Conservation (phyloP, 139 green algal species). For the Volvox africanus region DNA sequence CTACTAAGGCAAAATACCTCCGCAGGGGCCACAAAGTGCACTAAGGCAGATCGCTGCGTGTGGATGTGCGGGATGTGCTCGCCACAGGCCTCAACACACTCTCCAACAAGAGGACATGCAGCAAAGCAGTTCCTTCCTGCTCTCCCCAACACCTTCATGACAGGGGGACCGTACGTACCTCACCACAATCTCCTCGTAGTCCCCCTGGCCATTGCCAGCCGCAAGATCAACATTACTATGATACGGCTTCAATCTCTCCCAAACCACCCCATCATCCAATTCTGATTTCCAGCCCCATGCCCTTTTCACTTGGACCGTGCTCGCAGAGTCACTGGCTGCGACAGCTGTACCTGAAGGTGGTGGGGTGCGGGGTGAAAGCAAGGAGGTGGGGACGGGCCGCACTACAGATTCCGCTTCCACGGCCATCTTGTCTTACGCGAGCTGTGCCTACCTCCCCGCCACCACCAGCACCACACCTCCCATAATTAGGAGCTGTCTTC, state of each 20-base stretch:
- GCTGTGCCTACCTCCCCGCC: neutral
- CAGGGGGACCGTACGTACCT: neutral
- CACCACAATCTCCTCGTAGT: neutral
- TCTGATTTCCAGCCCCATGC: neutral
- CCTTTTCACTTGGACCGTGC: constrained; percentile 24
- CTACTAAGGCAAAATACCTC: no score
- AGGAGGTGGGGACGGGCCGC: neutral
- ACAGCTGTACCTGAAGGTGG: constrained; percentile 38
- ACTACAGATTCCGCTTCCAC: neutral
- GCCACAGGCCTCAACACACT: no score
- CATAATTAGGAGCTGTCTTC: no score
- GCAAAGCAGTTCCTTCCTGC: no score
- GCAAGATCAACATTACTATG: constrained; percentile 20
- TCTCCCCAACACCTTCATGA: no score
- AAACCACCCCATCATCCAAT: neutral
- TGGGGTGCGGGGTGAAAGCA: neutral
- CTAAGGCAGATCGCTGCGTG: no score
- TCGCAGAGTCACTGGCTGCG: neutral
- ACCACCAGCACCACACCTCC: constrained; percentile 24
- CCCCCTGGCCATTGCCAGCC: neutral
- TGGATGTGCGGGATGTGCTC: no score
- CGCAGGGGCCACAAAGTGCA: no score
- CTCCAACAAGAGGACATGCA: no score
- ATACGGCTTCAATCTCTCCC: constrained; percentile 47
- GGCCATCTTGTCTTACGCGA: neutral